Evolutionary conservation across 208 protist genomes (phyloP).

Genomic region (Trypanosoma scelopori): DNA sequence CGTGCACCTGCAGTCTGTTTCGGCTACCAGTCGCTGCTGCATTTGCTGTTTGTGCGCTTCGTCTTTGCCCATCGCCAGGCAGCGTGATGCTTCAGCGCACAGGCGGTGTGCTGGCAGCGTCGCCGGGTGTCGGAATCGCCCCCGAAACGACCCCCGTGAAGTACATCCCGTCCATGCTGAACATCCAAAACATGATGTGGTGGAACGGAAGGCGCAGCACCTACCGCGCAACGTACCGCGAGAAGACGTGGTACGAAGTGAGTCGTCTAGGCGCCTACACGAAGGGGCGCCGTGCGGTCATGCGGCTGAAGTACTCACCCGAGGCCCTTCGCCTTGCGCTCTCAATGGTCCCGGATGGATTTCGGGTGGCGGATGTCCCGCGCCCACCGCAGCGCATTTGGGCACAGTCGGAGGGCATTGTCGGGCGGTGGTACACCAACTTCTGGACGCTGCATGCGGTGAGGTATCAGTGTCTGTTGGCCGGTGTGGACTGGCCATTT

Average conservation of each 20-base stretch:
- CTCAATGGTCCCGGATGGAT: constrained; percentile 75
- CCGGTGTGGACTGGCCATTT: constrained; percentile 74
- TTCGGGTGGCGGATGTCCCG: constrained; percentile 79
- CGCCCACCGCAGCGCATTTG: constrained; percentile 85
- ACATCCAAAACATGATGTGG: constrained; percentile 83
- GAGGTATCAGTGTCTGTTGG: constrained; percentile 83
- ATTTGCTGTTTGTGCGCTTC: too few species aligned
- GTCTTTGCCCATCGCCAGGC: not conserved
- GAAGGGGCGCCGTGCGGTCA: constrained; percentile 57
- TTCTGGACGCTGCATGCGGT: constrained; percentile 91
- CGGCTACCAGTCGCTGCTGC: too few species aligned
- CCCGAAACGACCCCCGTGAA: constrained; percentile 90
- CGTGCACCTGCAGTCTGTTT: too few species aligned
- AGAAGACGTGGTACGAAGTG: constrained; percentile 81
- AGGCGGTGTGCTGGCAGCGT: constrained; percentile 43
- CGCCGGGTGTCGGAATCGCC: constrained; percentile 80
- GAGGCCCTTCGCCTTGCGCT: constrained; percentile 70
- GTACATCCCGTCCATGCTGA: constrained; percentile 89
- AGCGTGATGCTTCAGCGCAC: constrained; percentile 41
- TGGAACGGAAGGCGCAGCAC: constrained; percentile 58
- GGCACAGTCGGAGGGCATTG: constrained; percentile 84
- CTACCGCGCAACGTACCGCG: constrained; percentile 75
- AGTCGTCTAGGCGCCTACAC: constrained; percentile 45
- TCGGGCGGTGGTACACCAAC: constrained; percentile 91
- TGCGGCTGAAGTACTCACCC: constrained; percentile 78